Conservation (phyloP, 768 basidiomycete species). For the Leccinum imitatum region DNA sequence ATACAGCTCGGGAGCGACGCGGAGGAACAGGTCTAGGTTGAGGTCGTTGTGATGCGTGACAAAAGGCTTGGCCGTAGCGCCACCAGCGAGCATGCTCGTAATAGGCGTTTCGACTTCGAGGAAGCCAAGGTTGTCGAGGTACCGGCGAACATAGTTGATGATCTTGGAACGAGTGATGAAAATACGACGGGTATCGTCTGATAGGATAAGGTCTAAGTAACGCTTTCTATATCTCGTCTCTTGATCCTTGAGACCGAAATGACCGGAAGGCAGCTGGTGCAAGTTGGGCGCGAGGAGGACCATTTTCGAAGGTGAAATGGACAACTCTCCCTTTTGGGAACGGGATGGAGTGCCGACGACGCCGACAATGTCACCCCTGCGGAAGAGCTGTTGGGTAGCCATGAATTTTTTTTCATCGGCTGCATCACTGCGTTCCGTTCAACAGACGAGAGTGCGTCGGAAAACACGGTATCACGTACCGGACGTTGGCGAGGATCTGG, state of each 20-base stretch:
- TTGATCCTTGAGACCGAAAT: constrained; percentile 95
- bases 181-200: constrained; percentile 82
- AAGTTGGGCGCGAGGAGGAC: constrained; percentile 92
- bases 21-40: constrained; percentile 92
- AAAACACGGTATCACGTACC: constrained; percentile 42
- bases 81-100: constrained; percentile 94
- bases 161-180: constrained; percentile 89
- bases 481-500: constrained; percentile 92
- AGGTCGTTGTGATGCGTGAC: constrained; percentile 99
- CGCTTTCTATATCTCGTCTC: constrained; percentile 98
- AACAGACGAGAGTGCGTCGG: constrained; percentile 21
- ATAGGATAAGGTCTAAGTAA: constrained; percentile 97
- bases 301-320: constrained; percentile 79
- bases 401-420: constrained; percentile 63
- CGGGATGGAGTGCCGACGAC: constrained; percentile 86
- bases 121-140: constrained; percentile 88
- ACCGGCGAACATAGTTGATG: constrained; percentile 91
- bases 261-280: constrained; percentile 89
- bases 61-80: constrained; percentile 98
- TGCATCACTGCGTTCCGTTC: constrained; percentile 47
- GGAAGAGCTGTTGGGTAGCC: constrained; percentile 79
- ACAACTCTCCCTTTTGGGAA: constrained; percentile 94
- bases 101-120: constrained; percentile 99
- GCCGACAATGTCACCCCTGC: constrained; percentile 95
- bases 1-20: constrained; percentile 96